phyloP scores from a whole-genome alignment of 2,329 filamentous ascomycete genomes.

The Coniochaeta sp. region DNA sequence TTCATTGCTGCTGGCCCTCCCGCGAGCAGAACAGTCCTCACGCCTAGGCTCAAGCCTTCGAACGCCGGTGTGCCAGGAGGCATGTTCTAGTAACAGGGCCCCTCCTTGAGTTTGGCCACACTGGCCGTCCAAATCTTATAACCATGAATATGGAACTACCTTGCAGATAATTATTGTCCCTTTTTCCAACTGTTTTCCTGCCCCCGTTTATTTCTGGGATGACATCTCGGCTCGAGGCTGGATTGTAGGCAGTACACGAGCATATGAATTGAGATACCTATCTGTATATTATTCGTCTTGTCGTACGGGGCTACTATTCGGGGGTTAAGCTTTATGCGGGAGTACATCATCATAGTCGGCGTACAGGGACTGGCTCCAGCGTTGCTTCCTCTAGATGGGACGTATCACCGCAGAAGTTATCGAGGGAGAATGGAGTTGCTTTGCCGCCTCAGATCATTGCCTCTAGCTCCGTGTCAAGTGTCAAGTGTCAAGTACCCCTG shows the following conservation, averaged over 20 bases:
- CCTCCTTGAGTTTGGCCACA: not conserved
- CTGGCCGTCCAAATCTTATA: not conserved
- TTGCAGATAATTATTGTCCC: not conserved
- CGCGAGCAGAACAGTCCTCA: slow-evolving; percentile 24
- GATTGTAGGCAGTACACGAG: not conserved
- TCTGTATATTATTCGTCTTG: slow-evolving; percentile 11
- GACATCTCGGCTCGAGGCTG: not conserved
- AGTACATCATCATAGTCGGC: not conserved
- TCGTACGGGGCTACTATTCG: not conserved
- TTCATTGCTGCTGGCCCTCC: slow-evolving; percentile 23
- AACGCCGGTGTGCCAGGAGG: slow-evolving; percentile 23
- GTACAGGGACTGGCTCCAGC: not conserved
- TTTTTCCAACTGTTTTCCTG: not conserved
- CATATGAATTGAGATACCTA: slow-evolving; percentile 19
- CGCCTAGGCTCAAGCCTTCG: slow-evolving; percentile 16
- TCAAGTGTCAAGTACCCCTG: not conserved
- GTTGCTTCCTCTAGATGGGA: not conserved
- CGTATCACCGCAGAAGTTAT: not conserved
- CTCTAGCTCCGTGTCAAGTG: not conserved
- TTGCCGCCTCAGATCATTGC: not conserved
- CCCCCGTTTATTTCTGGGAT: not conserved
- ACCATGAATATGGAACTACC: not conserved
- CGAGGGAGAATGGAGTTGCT: not conserved
- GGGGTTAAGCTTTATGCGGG: not conserved
- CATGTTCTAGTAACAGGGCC: slow-evolving; percentile 21